Percentiles rank a stretch among this genome's conserved stretches.
phyloP scores from a whole-genome alignment of 1,284 basidiomycete species.

The Vanrija sp. region DNA sequence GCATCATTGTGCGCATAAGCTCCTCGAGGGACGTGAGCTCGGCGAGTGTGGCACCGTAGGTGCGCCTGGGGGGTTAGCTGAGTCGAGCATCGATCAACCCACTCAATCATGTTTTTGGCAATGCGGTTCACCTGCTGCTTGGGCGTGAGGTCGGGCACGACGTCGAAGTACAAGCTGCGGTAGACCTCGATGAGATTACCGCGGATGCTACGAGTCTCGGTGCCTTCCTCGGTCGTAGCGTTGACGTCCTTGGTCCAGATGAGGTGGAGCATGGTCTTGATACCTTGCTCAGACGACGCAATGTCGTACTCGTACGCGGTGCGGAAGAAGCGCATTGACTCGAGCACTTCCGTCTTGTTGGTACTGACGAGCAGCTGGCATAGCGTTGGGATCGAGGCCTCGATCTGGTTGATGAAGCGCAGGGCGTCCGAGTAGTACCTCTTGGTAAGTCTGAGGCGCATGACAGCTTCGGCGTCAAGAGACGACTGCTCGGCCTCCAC shows the following conservation, averaged over 20 bases:
- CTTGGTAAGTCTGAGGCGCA: conserved; percentile 72
- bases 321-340: conserved; percentile 93
- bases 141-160: conserved; percentile 60
- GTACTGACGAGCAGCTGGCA: conserved; percentile 80
- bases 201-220: conserved; percentile 83
- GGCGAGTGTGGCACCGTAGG: conserved; percentile 85
- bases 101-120: conserved; percentile 98
- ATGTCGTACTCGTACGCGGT: conserved; percentile 80
- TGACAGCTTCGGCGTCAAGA: conserved; percentile 61
- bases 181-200: conserved; percentile 88
- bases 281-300: conserved; percentile 66
- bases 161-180: conserved; percentile 82
- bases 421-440: conserved; percentile 86
- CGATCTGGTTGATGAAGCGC: conserved; percentile 77
- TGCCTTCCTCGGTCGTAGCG: conserved; percentile 63
- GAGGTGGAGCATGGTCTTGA: conserved; percentile 95
- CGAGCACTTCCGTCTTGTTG: conserved; percentile 89
- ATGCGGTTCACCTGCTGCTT: conserved; percentile 90
- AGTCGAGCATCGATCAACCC: conserved; percentile 31
- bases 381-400: conserved; percentile 70
- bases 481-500: conserved; percentile 62
- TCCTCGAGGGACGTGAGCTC: conserved; percentile 95
- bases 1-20: conserved; percentile 91
- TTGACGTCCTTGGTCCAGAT: conserved; percentile 96
- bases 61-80: conserved; percentile 57